Evolutionary conservation across 2,329 filamentous ascomycete genomes (phyloP).

Genomic region (Neopestalotiopsis clavispora): DNA sequence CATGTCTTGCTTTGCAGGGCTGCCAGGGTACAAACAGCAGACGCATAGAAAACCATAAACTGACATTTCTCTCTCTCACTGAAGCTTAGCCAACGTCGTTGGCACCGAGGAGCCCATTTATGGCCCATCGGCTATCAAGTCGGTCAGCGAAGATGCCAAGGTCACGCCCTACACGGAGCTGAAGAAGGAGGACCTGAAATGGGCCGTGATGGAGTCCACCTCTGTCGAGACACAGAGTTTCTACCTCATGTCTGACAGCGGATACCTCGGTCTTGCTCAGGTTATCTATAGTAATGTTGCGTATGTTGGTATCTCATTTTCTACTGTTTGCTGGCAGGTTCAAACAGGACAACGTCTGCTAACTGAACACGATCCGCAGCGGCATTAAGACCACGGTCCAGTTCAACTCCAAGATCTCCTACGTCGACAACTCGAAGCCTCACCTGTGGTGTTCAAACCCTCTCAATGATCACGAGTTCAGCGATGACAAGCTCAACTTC

Average conservation of each 20-base stretch:
- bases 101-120: conserved; percentile 97
- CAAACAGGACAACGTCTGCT: background rate
- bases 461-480: conserved; percentile 80
- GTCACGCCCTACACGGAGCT: conserved; percentile 81
- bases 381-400: conserved; percentile 89
- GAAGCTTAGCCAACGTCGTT: conserved; percentile 77
- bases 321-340: background rate
- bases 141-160: conserved; percentile 81
- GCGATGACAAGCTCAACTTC: conserved; percentile 81
- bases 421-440: conserved; percentile 71
- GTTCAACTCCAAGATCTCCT: conserved; percentile 94
- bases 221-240: conserved; percentile 95
- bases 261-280: conserved; percentile 79
- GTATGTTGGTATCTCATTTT: conserved; percentile 56
- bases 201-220: conserved; percentile 81
- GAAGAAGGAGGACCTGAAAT: conserved; percentile 79
- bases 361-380: conserved; percentile 51
- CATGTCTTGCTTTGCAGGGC: conserved; percentile 14
- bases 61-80: conserved; percentile 26
- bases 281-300: conserved; percentile 97
- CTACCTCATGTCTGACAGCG: conserved; percentile 83
- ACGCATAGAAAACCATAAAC: conserved; percentile 13
- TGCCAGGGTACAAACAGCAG: conserved; percentile 9
- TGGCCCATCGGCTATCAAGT: conserved; percentile 83
- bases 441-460: conserved; percentile 85